Percentiles rank a stretch among this genome's conserved stretches.
These are phyloP conservation scores for Carpinus viminea DNA, from an alignment of 306 rosid genomes.

Conservation along the genomic window DNA sequence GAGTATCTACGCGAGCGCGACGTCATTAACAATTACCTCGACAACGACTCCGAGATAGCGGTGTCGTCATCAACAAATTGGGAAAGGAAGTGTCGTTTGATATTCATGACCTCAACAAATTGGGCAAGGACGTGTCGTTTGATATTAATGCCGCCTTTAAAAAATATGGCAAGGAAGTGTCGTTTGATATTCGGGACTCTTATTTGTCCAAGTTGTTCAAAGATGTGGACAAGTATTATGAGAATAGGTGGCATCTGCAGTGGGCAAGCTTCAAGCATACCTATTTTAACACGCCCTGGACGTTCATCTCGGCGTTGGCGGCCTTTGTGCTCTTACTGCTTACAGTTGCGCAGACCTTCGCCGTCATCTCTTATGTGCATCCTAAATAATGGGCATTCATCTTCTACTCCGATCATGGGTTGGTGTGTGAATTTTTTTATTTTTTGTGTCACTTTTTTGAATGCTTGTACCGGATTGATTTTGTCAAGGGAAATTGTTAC, in stretches of 20 bases:
- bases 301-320: constrained; percentile 44
- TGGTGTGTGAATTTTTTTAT: too few relatives aligned
- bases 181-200: background rate
- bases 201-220: constrained; percentile 38
- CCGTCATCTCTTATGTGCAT: too few relatives aligned
- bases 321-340: constrained; percentile 37
- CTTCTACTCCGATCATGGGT: too few relatives aligned
- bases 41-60: constrained; percentile 36
- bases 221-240: constrained; percentile 37
- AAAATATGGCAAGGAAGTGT: too few relatives aligned
- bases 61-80: constrained; percentile 32
- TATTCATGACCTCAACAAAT: background rate
- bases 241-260: constrained; percentile 36
- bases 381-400: too few relatives aligned
- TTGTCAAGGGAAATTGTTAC: too few relatives aligned
- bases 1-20: constrained; percentile 36
- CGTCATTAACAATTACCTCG: constrained; percentile 39
- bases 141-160: too few relatives aligned
- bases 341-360: constrained; percentile 33
- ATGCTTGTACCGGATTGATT: too few relatives aligned
- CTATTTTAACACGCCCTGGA: constrained; percentile 49
- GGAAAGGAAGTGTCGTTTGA: constrained; percentile 49
- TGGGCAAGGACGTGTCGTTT: too few relatives aligned
- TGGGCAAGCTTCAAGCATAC: constrained; percentile 53
- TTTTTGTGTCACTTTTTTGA: too few relatives aligned